Evolutionary conservation across 805 yeast genomes (phyloP).

Genomic region (Spathaspora arborariae): DNA sequence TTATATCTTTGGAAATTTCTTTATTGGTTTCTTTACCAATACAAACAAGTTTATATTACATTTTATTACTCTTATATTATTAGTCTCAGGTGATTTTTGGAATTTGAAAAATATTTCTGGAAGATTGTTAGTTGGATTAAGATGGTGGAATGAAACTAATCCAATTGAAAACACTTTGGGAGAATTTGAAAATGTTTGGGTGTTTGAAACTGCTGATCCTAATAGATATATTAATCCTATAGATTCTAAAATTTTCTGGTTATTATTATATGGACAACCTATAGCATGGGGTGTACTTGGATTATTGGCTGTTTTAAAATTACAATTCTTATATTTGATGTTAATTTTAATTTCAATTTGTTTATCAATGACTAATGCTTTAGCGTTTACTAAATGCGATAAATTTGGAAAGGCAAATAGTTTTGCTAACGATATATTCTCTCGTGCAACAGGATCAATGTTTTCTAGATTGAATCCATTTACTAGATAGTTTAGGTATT

Average conservation of each 20-base stretch:
- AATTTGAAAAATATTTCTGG: conserved; percentile 90
- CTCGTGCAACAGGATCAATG: conserved; percentile 46
- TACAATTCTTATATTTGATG: conserved; percentile 65
- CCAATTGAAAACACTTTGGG: conserved; percentile 48
- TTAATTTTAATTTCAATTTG: conserved; percentile 65
- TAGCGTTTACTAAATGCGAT: conserved; percentile 91
- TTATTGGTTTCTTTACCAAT: conserved; percentile 43
- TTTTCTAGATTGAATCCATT: conserved; percentile 48
- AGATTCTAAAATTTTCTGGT: conserved; percentile 88
- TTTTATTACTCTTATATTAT: conserved; percentile 72
- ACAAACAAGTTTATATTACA: conserved; percentile 60
- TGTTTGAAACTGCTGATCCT: conserved; percentile 81
- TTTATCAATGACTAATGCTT: conserved; percentile 74
- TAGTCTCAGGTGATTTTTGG: conserved; percentile 91
- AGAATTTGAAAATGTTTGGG: conserved; percentile 67
- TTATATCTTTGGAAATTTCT: conserved; percentile 67
- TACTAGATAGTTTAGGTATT: background rate
- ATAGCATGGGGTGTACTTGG: conserved; percentile 72
- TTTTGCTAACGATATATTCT: conserved; percentile 55
- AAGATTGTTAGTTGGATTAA: conserved; percentile 79
- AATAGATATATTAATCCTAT: conserved; percentile 76
- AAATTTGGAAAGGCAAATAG: conserved; percentile 82
- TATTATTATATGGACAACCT: conserved; percentile 71
- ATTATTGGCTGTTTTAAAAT: conserved; percentile 70
- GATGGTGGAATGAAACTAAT: conserved; percentile 91